phyloP scores from a whole-genome alignment of 1,284 basidiomycete genomes.

The Phellopilus nigrolimitatus region DNA sequence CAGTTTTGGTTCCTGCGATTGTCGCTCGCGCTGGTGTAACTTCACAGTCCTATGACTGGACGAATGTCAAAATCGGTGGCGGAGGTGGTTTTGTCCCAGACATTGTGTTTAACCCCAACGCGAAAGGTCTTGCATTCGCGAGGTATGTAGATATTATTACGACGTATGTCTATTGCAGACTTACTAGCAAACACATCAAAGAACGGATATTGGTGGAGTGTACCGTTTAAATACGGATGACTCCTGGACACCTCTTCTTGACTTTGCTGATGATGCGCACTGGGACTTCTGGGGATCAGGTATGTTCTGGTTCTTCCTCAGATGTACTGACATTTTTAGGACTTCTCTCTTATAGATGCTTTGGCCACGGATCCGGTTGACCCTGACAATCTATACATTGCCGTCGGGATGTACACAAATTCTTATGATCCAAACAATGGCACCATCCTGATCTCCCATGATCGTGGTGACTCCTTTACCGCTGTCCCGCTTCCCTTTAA shows the following conservation, averaged over 20 bases:
- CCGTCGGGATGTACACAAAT: slow-evolving; percentile 28
- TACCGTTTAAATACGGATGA: slow-evolving; percentile 26
- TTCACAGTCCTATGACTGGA: slow-evolving; percentile 53
- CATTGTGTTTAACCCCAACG: slow-evolving; percentile 55
- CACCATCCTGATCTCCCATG: slow-evolving; percentile 20
- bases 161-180: neutral
- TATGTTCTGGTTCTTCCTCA: neutral
- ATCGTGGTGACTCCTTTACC: slow-evolving; percentile 24
- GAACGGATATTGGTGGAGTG: slow-evolving; percentile 21
- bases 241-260: slow-evolving; percentile 22
- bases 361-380: slow-evolving; percentile 25
- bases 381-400: slow-evolving; percentile 22
- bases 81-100: slow-evolving; percentile 49
- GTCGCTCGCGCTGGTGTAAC: slow-evolving; percentile 31
- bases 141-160: neutral
- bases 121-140: slow-evolving; percentile 40
- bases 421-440: slow-evolving; percentile 27
- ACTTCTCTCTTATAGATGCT: slow-evolving; percentile 18
- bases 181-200: neutral
- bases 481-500: slow-evolving; percentile 24
- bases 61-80: slow-evolving; percentile 56
- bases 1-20: neutral
- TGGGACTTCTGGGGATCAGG: slow-evolving; percentile 22
- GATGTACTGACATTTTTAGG: neutral
- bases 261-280: slow-evolving; percentile 24